These are phyloP conservation scores for Globomyces pollinis-pini DNA, from an alignment of 192 early-diverging fungal species.

Conservation along the genomic window DNA sequence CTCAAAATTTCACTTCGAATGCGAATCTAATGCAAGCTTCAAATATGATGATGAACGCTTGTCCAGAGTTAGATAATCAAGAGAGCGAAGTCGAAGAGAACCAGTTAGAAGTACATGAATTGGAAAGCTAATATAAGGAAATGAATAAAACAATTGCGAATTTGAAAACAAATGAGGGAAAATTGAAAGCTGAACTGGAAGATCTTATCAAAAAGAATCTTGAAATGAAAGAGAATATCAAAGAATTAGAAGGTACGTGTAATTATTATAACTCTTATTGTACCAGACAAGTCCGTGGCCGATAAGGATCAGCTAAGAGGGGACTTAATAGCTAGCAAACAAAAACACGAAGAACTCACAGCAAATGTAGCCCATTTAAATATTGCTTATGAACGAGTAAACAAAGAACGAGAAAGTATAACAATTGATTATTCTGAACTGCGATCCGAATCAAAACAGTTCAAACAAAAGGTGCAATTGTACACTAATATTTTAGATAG, in stretches of 20 bases:
- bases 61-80: background rate
- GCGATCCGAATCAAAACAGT: constrained; percentile 16
- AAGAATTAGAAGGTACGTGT: background rate
- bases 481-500: constrained; percentile 24
- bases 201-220: background rate
- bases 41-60: background rate
- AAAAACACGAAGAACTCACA: constrained; percentile 22
- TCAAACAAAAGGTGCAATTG: constrained; percentile 19
- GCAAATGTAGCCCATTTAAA: constrained; percentile 12
- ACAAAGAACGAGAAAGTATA: constrained; percentile 26
- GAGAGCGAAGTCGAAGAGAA: background rate
- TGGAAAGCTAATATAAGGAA: background rate
- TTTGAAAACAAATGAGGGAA: background rate
- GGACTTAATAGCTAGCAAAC: constrained; percentile 26
- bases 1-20: background rate
- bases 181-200: background rate
- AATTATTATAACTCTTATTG: too few species aligned
- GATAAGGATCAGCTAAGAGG: constrained; percentile 40
- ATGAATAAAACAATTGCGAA: background rate
- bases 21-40: background rate
- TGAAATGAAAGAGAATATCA: background rate
- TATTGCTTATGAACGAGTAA: constrained; percentile 22
- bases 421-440: background rate
- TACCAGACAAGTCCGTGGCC: background rate
- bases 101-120: background rate